Conservation (phyloP, 208 protist species). For the Trypanosoma cruzi region DNA sequence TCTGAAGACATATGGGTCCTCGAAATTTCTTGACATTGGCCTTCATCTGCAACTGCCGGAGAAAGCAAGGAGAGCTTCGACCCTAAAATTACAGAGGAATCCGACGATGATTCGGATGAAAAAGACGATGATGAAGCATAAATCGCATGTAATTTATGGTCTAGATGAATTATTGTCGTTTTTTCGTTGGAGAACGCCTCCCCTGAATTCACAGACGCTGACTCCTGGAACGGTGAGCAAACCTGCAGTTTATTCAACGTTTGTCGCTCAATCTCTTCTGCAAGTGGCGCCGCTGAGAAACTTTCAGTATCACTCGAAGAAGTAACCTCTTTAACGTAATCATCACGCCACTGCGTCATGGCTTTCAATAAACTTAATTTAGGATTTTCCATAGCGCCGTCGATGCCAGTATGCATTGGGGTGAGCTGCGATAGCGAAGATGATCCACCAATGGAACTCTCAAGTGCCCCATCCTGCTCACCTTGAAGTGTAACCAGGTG, state of each 20-base stretch:
- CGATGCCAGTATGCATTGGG: neutral
- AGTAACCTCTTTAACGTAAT: neutral
- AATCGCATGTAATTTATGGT: neutral
- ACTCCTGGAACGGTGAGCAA: slow-evolving; percentile 34
- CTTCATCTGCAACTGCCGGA: neutral
- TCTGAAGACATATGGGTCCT: neutral
- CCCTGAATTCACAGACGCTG: neutral
- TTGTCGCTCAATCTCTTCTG: slow-evolving; percentile 37
- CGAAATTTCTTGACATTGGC: neutral
- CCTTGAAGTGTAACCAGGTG: slow-evolving; percentile 72
- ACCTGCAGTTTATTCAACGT: slow-evolving; percentile 30
- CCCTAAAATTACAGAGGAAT: neutral
- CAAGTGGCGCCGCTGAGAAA: slow-evolving; percentile 19
- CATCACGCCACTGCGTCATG: slow-evolving; percentile 1
- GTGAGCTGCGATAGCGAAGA: neutral
- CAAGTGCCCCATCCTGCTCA: slow-evolving; percentile 60
- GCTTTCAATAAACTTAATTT: slow-evolving; percentile 15
- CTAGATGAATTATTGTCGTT: neutral
- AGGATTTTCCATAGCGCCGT: neutral
- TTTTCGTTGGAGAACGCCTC: neutral
- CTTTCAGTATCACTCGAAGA: slow-evolving; percentile 4
- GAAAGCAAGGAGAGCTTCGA: neutral
- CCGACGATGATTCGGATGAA: neutral
- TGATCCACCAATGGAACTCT: slow-evolving; percentile 5
- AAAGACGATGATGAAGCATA: neutral